Evolutionary conservation across 305 asterid genomes (phyloP).

Genomic region (Fraxinus sp.): DNA sequence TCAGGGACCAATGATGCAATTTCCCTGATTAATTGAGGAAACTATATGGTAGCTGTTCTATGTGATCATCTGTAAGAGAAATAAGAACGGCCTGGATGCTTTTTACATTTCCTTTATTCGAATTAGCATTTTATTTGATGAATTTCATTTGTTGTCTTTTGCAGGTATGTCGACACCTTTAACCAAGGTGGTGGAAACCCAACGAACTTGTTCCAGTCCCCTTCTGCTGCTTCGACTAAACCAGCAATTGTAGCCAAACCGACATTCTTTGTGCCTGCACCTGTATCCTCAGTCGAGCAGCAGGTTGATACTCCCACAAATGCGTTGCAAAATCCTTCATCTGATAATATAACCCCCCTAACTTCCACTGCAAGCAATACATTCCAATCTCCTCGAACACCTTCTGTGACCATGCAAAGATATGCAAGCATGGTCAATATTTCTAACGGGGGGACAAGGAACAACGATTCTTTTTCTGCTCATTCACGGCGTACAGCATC

Average conservation of each 20-base stretch:
- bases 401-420: slow-evolving; percentile 52
- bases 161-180: slow-evolving; percentile 93
- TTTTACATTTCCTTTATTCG: not conserved
- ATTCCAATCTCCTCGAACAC: slow-evolving; percentile 31
- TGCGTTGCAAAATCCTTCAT: slow-evolving; percentile 30
- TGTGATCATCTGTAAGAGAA: not conserved
- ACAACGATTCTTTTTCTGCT: slow-evolving; percentile 28
- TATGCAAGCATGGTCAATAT: slow-evolving; percentile 66
- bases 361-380: slow-evolving; percentile 35
- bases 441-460: slow-evolving; percentile 35
- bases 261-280: slow-evolving; percentile 75
- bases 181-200: slow-evolving; percentile 74
- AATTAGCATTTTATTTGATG: not conserved
- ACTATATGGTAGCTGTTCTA: not conserved
- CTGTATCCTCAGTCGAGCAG: slow-evolving; percentile 47
- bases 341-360: slow-evolving; percentile 37
- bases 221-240: slow-evolving; percentile 51
- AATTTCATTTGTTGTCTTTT: not conserved
- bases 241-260: slow-evolving; percentile 52
- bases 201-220: slow-evolving; percentile 60
- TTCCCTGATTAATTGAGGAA: not conserved
- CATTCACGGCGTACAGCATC: slow-evolving; percentile 66
- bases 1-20: not conserved
- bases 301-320: slow-evolving; percentile 31
- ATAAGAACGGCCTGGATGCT: not conserved